Base-by-base conservation (phyloP, 176 grass and related monocot species). In the Hsuehochloa calcarea region DNA sequence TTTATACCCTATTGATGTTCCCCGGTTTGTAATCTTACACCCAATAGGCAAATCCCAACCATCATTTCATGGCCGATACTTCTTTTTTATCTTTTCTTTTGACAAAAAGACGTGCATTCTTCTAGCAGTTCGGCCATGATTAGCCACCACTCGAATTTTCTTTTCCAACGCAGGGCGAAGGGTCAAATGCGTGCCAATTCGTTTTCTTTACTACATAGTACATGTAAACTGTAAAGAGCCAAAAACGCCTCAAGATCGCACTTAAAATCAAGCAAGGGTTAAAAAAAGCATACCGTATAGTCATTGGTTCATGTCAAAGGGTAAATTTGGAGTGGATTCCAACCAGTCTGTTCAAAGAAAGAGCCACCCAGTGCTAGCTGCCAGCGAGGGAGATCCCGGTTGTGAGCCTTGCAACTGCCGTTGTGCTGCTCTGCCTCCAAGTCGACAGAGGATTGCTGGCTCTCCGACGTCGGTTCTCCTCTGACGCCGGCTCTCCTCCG, bases 121-220 rank as follows among this genome's bases (percentile, higher is more conserved):
- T 71, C 68, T 46, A 71, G 68, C 12, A 71, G n/a, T 5, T 71
- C 22, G 41, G 68, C 68, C 68, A 71, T 71, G 22, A 71, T 71
- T 34, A 34, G n/a, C n/a, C 68, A 46, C 68, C 41, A 46, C 39
- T 4, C 13, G 1, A n/a, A 44, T 20, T 9, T 23, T 8, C 40
- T 52, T 71, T 26, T 44, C 39, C 38, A 70, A n/a, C 23, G 67
- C 35, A 70, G 38, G 14, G 63, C 10, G 1, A 29, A 35, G 29
- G 10, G 67, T 8, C 8, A 70, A 70, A 70, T 2, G 41, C 22
- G 68, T 71, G 68, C 40, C 41, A 70, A 25, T 22, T 39, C 22
- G 29, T 38, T 37, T 8, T 39, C 17, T 19, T 68, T 68, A 68
- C 17, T 8, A 15, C 63, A 65, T 16, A 37, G 7, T 19, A 44